These are phyloP conservation scores for Hygrophorus russula DNA, from an alignment of 768 basidiomycete species.

Conservation along the genomic window DNA sequence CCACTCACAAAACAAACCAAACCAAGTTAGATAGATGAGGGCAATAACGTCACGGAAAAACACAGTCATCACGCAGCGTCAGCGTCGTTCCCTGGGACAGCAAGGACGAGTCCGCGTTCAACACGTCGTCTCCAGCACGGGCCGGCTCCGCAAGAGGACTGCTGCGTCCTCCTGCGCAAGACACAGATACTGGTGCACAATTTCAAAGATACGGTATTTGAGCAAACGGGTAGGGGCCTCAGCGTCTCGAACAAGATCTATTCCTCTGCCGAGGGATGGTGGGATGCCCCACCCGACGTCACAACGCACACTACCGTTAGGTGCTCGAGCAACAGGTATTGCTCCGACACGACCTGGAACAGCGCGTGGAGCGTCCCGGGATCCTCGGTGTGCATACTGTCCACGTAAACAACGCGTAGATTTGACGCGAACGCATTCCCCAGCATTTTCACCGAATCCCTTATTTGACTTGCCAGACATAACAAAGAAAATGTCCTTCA, in stretches of 20 bases:
- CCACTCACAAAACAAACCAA: too few relatives aligned
- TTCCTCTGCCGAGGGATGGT: slow-evolving; percentile 9
- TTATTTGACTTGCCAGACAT: slow-evolving; percentile 27
- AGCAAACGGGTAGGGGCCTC: slow-evolving; percentile 9
- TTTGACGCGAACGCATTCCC: slow-evolving; percentile 28
- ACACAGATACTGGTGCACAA: slow-evolving; percentile 27
- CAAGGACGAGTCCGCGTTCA: slow-evolving; percentile 36
- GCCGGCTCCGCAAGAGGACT: slow-evolving; percentile 32
- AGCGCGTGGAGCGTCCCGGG: slow-evolving; percentile 30
- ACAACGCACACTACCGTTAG: slow-evolving; percentile 30
- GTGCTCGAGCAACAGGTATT: slow-evolving; percentile 33
- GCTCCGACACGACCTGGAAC: slow-evolving; percentile 30
- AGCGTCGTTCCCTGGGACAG: slow-evolving; percentile 19
- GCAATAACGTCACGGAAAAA: too few relatives aligned
- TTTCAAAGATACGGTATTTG: slow-evolving; percentile 17
- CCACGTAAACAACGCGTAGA: slow-evolving; percentile 40
- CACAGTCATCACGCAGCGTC: too few relatives aligned
- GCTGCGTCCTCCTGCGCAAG: slow-evolving; percentile 33
- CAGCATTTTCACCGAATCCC: slow-evolving; percentile 31
- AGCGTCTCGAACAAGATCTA: slow-evolving; percentile 9
- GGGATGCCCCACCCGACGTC: slow-evolving; percentile 7
- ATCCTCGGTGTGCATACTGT: slow-evolving; percentile 31
- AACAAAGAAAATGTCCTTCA: slow-evolving; percentile 33
- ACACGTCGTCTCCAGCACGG: slow-evolving; percentile 25
- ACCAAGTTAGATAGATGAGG: too few relatives aligned